Evolutionary conservation across 371 early-diverging fungal genomes (phyloP).

Genomic region (Batrachochytrium dendrobatidis): DNA sequence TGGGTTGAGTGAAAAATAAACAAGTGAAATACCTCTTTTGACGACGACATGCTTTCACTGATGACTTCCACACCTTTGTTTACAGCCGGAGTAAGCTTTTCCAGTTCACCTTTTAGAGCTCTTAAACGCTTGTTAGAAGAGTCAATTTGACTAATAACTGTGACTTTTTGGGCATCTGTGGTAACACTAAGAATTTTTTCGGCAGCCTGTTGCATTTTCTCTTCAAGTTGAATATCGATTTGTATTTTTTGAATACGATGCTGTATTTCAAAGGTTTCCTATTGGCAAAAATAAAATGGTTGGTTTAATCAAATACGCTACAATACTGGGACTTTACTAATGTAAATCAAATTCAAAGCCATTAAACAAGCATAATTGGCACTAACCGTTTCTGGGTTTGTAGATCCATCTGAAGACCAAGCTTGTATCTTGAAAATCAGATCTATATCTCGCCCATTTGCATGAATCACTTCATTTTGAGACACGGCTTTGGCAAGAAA

Average conservation of each 20-base stretch:
- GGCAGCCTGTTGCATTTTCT: constrained; percentile 31
- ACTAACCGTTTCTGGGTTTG: neutral
- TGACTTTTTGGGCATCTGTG: constrained; percentile 23
- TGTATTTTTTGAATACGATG: constrained; percentile 27
- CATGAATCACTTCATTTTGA: constrained; percentile 48
- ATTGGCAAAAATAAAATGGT: too few relatives aligned
- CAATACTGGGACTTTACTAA: too few relatives aligned
- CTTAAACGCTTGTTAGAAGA: constrained; percentile 18
- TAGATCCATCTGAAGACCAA: constrained; percentile 1
- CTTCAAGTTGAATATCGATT: constrained; percentile 31
- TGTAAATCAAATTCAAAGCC: too few relatives aligned
- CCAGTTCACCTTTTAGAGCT: constrained; percentile 20
- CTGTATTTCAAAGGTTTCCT: constrained; percentile 9
- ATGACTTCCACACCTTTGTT: constrained; percentile 7
- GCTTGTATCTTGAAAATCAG: constrained; percentile 42
- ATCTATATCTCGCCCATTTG: constrained; percentile 37
- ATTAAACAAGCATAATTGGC: too few relatives aligned
- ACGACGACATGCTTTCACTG: neutral
- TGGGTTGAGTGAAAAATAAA: neutral
- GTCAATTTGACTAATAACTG: constrained; percentile 26
- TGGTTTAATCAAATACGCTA: too few relatives aligned
- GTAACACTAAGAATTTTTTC: constrained; percentile 29
- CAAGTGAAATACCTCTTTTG: constrained; percentile 4
- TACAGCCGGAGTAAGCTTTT: constrained; percentile 6
- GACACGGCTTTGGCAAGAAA: constrained; percentile 35